Base-by-base conservation (phyloP, 345 rosid genomes). In the Murraya koenigii region DNA sequence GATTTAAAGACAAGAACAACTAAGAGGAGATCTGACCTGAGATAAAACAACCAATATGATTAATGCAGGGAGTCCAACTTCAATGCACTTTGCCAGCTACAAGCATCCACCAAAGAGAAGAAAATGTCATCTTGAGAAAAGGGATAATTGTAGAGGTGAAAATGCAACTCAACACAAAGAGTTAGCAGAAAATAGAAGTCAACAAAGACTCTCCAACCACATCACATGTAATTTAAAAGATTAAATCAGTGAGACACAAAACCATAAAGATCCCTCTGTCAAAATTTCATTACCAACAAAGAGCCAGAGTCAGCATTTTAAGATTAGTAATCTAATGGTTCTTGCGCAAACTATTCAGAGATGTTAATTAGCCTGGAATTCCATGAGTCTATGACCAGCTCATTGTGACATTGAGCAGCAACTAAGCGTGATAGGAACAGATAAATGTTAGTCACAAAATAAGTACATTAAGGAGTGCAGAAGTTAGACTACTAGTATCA, bases 21-120 rank as follows among this genome's bases (percentile, higher is more conserved):
- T 32, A 19, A 55, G 77, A 49, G 67, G n/a, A 28, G 28, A 11
- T 56, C 77, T 74, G 76, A 95, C 98, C 97, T 95, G 97, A 78
- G 99, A 90, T 66, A 91, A 44, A 47, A 95, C 35, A 80, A 92
- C 87, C 75, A 93, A 77, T 25, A 89, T 33, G 71, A 95, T 39
- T 80, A 95, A 83, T 33, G 94, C 92, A 8, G 96, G 99, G 49
- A 93, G 96, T 66, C 97, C 99, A 75, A 93, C 38, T 85, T 91
- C 99, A 49, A 92, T 47, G 72, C 99, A 93, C 78, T 71, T 92
- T 4, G 97, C 96, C 75, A 91, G 77, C 98, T 90, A 77, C 76
- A 85, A 82, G 35, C 79, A 69, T 76, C 69, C 78, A 79, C 14
- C 44, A 75, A 69, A 80, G 28, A 26, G 20, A 52, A 64, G 36